phyloP scores from a whole-genome alignment of 345 rosid genomes.

The Lepidium sativum region DNA sequence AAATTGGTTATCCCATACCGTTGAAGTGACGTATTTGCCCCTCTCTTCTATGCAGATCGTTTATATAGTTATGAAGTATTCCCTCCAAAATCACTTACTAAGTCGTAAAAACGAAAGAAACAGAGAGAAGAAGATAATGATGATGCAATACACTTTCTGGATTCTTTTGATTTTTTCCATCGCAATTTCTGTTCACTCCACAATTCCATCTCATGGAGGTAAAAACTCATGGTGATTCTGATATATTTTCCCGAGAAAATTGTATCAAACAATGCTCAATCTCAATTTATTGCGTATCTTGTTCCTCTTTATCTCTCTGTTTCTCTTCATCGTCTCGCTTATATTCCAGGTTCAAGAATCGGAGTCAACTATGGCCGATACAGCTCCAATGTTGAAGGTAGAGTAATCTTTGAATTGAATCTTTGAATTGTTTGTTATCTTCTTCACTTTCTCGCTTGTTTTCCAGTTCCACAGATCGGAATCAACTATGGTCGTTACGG shows the following conservation, averaged over 20 bases:
- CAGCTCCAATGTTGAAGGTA: conserved; percentile 21
- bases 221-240: no score
- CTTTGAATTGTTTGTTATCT: not conserved
- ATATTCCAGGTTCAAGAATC: conserved; percentile 4
- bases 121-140: not conserved
- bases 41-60: no score
- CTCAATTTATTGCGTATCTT: not conserved
- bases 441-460: not conserved
- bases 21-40: not conserved
- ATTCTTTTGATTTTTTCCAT: not conserved
- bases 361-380: conserved; percentile 13
- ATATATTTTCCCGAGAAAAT: conserved; percentile 22
- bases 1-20: not conserved
- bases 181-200: not conserved
- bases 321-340: no score
- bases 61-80: conserved; percentile 2
- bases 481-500: conserved; percentile 29
- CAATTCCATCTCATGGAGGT: not conserved
- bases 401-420: not conserved
- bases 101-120: not conserved
- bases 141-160: not conserved
- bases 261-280: not conserved
- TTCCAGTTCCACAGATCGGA: no score
- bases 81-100: conserved; percentile 18
- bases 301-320: no score